Evolutionary conservation across 768 basidiomycete genomes (phyloP).

Genomic region (Butyriboletus loyo): DNA sequence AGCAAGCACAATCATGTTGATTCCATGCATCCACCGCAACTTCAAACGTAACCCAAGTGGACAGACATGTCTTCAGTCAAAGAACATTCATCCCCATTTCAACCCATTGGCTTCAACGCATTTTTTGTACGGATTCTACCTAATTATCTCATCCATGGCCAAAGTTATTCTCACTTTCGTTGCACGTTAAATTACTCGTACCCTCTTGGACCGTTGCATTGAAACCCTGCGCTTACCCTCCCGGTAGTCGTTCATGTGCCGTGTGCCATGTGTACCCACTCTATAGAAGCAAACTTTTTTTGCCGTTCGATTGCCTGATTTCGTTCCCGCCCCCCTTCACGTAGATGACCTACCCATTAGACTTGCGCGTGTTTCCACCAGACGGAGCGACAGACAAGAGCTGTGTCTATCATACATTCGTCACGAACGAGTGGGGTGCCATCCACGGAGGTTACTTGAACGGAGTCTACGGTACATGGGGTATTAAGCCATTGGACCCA

Average conservation of each 20-base stretch:
- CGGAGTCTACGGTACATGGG: too few relatives aligned
- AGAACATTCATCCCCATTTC: conserved; percentile 1
- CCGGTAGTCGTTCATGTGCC: background rate
- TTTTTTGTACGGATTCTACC: background rate
- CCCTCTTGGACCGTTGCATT: conserved; percentile 11
- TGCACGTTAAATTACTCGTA: conserved; percentile 4
- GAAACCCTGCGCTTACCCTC: background rate
- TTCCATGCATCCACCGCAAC: background rate
- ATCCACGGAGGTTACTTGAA: too few relatives aligned
- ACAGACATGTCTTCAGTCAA: conserved; percentile 12
- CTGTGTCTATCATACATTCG: background rate
- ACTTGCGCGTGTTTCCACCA: background rate
- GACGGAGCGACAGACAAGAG: background rate
- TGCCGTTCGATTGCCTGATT: background rate
- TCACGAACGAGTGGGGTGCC: too few relatives aligned
- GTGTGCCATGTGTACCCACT: background rate
- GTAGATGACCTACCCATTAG: background rate
- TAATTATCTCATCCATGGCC: conserved; percentile 17
- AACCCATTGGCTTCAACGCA: background rate
- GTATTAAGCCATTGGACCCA: too few relatives aligned
- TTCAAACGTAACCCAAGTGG: background rate
- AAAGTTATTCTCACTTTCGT: background rate
- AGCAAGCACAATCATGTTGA: background rate
- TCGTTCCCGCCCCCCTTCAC: conserved; percentile 20
- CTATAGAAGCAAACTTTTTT: background rate